Evolutionary conservation across 2,329 filamentous ascomycete genomes (phyloP).

Genomic region (Sphaerulina populicola): DNA sequence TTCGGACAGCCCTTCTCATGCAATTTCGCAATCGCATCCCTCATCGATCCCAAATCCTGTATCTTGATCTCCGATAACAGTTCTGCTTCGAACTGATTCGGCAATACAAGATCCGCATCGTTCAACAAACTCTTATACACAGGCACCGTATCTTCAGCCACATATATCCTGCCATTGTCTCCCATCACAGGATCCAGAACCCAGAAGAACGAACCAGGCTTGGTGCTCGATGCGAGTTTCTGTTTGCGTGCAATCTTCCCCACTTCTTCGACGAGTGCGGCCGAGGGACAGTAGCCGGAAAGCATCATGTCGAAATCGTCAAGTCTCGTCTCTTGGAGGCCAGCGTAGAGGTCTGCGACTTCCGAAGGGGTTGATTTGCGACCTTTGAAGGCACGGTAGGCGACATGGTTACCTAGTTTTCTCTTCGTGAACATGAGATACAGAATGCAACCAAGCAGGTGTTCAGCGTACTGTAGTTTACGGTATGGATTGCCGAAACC

Average conservation of each 20-base stretch:
- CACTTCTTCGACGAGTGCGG: slow-evolving; percentile 72
- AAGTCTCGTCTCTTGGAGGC: slow-evolving; percentile 72
- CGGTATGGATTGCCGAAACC: slow-evolving; percentile 87
- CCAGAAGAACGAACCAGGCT: slow-evolving; percentile 83
- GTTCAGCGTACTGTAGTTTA: slow-evolving; percentile 71
- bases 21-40: slow-evolving; percentile 64
- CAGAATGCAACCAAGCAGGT: not conserved
- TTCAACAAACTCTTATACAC: slow-evolving; percentile 74
- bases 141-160: slow-evolving; percentile 82
- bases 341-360: slow-evolving; percentile 74
- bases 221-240: slow-evolving; percentile 53
- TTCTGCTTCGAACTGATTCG: slow-evolving; percentile 97
- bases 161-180: slow-evolving; percentile 85
- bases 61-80: slow-evolving; percentile 80
- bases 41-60: slow-evolving; percentile 62
- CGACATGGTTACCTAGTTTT: slow-evolving; percentile 77
- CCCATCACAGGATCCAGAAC: slow-evolving; percentile 98
- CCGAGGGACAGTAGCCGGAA: slow-evolving; percentile 87
- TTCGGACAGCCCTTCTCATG: slow-evolving; percentile 69
- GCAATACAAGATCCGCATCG: slow-evolving; percentile 82
- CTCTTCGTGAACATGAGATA: not conserved
- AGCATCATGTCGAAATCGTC: slow-evolving; percentile 91
- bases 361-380: slow-evolving; percentile 72
- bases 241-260: slow-evolving; percentile 77
- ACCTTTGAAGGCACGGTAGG: slow-evolving; percentile 81